Conservation (phyloP, 768 basidiomycete genomes). For the Boletus rufocinnamomeus region DNA sequence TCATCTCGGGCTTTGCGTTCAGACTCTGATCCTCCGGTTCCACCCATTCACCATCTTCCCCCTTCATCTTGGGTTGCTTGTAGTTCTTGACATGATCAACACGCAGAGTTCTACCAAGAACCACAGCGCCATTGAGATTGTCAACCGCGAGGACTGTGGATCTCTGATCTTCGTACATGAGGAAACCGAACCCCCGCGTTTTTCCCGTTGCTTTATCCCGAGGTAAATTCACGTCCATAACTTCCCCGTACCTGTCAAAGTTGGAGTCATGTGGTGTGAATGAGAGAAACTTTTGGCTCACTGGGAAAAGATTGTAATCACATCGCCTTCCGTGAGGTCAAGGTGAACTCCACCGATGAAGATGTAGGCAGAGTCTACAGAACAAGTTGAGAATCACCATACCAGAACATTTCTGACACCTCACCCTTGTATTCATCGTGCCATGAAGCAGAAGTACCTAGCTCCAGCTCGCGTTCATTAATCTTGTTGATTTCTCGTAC, state of each 20-base stretch:
- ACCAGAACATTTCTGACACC: background rate
- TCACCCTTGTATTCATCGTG: conserved; percentile 93
- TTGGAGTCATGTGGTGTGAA: conserved; percentile 1
- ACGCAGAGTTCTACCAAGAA: conserved; percentile 82
- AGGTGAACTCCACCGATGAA: conserved; percentile 87
- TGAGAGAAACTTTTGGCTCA: conserved; percentile 42
- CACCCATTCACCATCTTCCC: conserved; percentile 80
- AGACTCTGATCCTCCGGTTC: conserved; percentile 85
- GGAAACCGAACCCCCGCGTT: conserved; percentile 87
- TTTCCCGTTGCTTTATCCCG: conserved; percentile 93
- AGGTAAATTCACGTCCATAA: conserved; percentile 93
- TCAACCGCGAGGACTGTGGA: conserved; percentile 96
- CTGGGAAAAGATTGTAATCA: conserved; percentile 98
- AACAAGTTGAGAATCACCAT: conserved; percentile 7
- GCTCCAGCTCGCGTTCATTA: conserved; percentile 85
- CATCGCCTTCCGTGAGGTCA: conserved; percentile 96
- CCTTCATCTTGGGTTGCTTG: conserved; percentile 79
- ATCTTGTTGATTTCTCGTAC: conserved; percentile 93
- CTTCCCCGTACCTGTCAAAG: conserved; percentile 82
- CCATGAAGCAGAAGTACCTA: conserved; percentile 80
- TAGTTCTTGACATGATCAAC: conserved; percentile 95
- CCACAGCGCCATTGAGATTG: conserved; percentile 94
- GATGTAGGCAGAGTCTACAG: conserved; percentile 88
- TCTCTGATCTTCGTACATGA: conserved; percentile 99
- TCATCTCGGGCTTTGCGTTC: conserved; percentile 79